phyloP scores from a whole-genome alignment of 2,329 filamentous ascomycete species.

The Lomentospora prolificans region DNA sequence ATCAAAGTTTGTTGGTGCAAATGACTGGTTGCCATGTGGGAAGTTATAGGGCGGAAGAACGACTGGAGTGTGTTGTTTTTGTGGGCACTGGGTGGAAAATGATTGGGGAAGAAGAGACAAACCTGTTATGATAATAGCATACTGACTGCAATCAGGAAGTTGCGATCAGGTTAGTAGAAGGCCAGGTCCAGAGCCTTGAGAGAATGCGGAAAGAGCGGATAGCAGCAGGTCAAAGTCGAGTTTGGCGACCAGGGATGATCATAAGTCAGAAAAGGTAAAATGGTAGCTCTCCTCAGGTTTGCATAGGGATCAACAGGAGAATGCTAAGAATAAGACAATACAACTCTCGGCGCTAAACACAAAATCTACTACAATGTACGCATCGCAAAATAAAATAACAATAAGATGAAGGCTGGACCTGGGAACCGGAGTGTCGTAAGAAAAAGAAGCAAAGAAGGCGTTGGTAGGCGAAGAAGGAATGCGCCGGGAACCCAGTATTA shows the following conservation, averaged over 20 bases:
- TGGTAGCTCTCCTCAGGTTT: background rate
- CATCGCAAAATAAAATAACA: conserved; percentile 1
- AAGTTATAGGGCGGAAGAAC: background rate
- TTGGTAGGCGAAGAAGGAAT: background rate
- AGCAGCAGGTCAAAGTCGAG: background rate
- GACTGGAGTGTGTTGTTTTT: background rate
- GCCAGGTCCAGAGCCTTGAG: background rate
- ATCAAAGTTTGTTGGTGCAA: background rate
- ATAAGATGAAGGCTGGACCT: background rate
- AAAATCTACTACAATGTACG: background rate
- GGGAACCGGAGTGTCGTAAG: background rate
- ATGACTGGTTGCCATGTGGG: background rate
- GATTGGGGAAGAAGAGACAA: background rate
- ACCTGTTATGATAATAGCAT: conserved; percentile 1
- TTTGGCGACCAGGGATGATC: background rate
- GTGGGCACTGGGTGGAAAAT: background rate
- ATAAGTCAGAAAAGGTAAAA: background rate
- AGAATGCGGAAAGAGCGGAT: background rate
- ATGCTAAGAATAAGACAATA: background rate
- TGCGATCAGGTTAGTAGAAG: background rate
- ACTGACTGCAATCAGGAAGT: background rate
- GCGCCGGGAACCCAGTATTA: background rate
- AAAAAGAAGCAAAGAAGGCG: background rate
- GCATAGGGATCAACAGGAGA: background rate
- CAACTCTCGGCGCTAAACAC: background rate